Evolutionary conservation across 495 filamentous ascomycete species (phyloP), one percentile per base, ranked within the genome.

Genomic region (Endocarpon pusillum): DNA sequence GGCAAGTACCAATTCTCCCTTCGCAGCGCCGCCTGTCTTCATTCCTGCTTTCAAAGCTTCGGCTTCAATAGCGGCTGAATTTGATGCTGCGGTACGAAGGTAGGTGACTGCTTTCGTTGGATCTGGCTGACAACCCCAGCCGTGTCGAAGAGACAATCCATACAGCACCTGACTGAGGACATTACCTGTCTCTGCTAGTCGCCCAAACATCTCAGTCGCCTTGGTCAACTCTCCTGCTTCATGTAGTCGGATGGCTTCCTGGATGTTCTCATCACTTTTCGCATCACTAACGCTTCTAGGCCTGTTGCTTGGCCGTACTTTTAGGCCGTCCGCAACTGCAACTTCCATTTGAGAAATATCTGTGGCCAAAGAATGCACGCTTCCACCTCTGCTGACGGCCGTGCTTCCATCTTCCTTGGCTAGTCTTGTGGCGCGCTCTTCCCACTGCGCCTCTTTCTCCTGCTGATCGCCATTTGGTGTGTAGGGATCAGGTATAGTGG

Each of bases 1-100:
- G 10, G 89, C 89, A 20, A 96, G 75, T n/a, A 94, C 79, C 33
- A 99, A 71, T 58, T 99, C 91, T 26, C 89, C 87, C 57, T 99
- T 99, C 22, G 87, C 89, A 21, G 79, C 72, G 34, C 91, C 89
- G 27, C 89, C 89, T 53, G 87, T 91, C 59, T 85, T 89, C 53
- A 85, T 67, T 3, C 87, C 85, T 11, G 86, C 77, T 37, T 71
- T 57, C 16, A 96, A 69, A 7, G 89, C 89, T 38, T 79, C 62
- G 9, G 76, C 66, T 56, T 97, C 91, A 34, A 96, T 67, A 17
- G 69, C 67, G 16, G 87, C 89, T 19, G 82, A 81, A 55, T 93
- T 94, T 28, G 77, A 76, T n/a, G 89, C 89, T 30, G 89, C 89
- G 26, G 75, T 71, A 15, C 80, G 79, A 18, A 96, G 76, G 49